Base-by-base conservation (phyloP, 2,329 filamentous ascomycete genomes). In the Diaporthe vaccinii region DNA sequence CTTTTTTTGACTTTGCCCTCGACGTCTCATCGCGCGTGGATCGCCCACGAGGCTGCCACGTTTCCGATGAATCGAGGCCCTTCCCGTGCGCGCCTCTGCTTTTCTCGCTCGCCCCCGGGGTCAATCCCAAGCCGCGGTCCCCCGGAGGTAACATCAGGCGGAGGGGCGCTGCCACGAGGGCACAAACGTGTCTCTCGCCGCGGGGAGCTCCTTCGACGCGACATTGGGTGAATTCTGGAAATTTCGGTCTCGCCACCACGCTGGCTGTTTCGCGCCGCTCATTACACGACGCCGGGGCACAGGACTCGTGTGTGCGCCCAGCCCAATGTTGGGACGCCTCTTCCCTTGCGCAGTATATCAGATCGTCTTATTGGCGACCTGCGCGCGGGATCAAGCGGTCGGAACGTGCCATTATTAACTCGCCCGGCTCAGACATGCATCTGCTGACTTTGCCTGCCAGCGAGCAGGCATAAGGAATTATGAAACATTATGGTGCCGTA, bases 21-120 rank as follows among this genome's bases (percentile, higher is more conserved):
- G 31, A 55, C 49, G 65, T 69, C 65, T 69, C 65, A 69, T 69
- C 65, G 49, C 49, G 65, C 65, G 65, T 69, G 65, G 65, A 69
- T 69, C 65, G 49, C 46, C 65, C 65, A 69, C 65, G 65, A 69
- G 65, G 65, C 22, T 55, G 65, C 65, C 65, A 69, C 49, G 65
- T 69, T 69, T 69, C 65, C 65, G 65, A 69, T 69, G 49, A 69
- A 69, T 69, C 46, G 49, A 69, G 65, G 34, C 65, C 28, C 44
- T 51, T 28, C 31, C 65, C 31, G 31, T 53, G 65, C 65, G 46
- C 62, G 62, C 31, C 46, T 53, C 46, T 20, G 46, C 1, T 28
- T 53, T 22, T 22, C 62, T 51, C 46, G 62, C 22, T 68, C 46
- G 65, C 46, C 22, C 22, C 25, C 65, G 31, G 22, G 34, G 65